phyloP scores from a whole-genome alignment of 169 alveolate genomes.

The Plasmodium relictum region DNA sequence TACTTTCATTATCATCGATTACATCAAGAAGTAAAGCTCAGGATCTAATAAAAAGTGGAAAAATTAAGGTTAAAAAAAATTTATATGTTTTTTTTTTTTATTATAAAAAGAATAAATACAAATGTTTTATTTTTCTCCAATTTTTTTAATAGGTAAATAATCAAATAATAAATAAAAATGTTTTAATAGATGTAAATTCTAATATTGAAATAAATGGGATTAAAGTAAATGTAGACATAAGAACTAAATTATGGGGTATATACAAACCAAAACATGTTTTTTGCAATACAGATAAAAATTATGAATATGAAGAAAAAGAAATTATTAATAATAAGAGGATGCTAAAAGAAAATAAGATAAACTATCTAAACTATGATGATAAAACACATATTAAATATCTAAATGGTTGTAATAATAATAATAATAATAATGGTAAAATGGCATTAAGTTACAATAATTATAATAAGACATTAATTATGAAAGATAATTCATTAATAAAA shows the following conservation, averaged over 20 bases:
- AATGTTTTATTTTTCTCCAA: not conserved
- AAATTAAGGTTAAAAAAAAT: constrained; percentile 34
- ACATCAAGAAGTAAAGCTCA: constrained; percentile 72
- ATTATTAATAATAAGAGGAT: not conserved
- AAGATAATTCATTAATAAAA: not conserved
- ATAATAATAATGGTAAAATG: not conserved
- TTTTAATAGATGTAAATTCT: constrained; percentile 33
- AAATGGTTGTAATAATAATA: not conserved
- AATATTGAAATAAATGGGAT: constrained; percentile 28
- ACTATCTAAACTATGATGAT: not conserved
- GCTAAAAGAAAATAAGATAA: not conserved
- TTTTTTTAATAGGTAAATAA: constrained; percentile 30
- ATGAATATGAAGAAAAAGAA: constrained; percentile 47
- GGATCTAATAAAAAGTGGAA: constrained; percentile 57
- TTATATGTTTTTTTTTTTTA: not conserved
- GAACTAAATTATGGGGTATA: constrained; percentile 67
- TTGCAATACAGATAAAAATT: constrained; percentile 60
- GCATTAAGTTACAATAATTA: not conserved
- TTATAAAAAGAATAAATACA: not conserved
- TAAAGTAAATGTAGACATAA: constrained; percentile 36
- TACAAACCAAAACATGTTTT: constrained; percentile 66
- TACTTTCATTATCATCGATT: constrained; percentile 54
- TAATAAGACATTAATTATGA: not conserved
- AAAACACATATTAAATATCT: not conserved
- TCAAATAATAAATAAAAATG: constrained; percentile 35